Evolutionary conservation across 805 yeast genomes (phyloP).

Genomic region (Suhomyces faveliae): DNA sequence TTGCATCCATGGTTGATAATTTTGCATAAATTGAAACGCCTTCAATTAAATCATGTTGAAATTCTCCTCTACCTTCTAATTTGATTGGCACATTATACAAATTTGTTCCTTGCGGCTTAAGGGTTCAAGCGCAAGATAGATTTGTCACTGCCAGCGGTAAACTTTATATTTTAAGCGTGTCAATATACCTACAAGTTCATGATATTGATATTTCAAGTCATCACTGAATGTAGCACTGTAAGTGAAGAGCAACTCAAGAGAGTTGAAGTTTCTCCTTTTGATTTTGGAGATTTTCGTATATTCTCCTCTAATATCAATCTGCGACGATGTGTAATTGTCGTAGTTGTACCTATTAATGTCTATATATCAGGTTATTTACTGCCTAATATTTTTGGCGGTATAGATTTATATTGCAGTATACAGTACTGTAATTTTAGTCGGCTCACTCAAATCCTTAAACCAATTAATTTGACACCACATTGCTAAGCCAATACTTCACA

Average conservation of each 20-base stretch:
- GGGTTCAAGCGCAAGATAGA: background rate
- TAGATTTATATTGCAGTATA: background rate
- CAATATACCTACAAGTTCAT: background rate
- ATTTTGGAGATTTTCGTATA: no score
- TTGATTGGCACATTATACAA: background rate
- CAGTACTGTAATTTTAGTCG: background rate
- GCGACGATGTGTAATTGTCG: no score
- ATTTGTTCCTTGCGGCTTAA: background rate
- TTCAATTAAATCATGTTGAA: slow-evolving; percentile 2
- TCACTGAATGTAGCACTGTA: background rate
- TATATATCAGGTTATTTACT: no score
- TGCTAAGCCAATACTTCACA: background rate
- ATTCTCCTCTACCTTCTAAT: background rate
- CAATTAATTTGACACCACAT: background rate
- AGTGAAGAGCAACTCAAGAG: no score
- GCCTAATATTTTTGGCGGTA: no score
- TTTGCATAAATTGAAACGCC: background rate
- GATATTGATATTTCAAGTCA: background rate
- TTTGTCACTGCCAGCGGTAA: background rate
- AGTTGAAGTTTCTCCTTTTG: no score
- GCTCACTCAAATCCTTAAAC: background rate
- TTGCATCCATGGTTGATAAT: slow-evolving; percentile 1
- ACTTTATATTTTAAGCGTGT: background rate
- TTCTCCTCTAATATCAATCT: no score
- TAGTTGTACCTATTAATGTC: background rate